These are phyloP conservation scores for Saturnispora hagleri DNA, from an alignment of 805 yeast genomes.

Conservation along the genomic window DNA sequence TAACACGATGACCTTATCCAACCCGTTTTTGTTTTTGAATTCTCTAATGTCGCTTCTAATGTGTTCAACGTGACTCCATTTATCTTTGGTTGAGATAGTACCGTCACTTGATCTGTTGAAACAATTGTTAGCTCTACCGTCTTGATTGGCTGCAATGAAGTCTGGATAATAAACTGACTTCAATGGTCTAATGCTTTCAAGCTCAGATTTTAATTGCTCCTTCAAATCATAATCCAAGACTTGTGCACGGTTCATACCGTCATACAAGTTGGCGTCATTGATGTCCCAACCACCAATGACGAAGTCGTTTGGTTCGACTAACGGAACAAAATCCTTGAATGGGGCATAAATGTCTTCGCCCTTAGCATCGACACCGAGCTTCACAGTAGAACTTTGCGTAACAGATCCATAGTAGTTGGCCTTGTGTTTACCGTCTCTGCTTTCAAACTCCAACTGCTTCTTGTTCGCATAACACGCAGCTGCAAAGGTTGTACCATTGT, in stretches of 20 bases:
- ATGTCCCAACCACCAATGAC: constrained; percentile 95
- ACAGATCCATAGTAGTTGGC: constrained; percentile 89
- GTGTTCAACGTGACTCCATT: constrained; percentile 85
- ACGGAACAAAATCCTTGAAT: constrained; percentile 79
- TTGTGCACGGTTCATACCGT: constrained; percentile 76
- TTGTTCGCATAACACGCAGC: constrained; percentile 83
- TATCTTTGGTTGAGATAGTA: constrained; percentile 44
- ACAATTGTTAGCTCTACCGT: constrained; percentile 83
- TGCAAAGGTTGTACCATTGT: constrained; percentile 87
- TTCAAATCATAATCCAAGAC: constrained; percentile 84
- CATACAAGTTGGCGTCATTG: constrained; percentile 55
- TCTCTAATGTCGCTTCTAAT: constrained; percentile 76
- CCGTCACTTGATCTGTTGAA: constrained; percentile 48
- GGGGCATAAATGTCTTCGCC: constrained; percentile 91
- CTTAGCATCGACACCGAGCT: constrained; percentile 72
- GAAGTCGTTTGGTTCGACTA: constrained; percentile 84
- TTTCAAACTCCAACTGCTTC: constrained; percentile 65
- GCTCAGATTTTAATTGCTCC: constrained; percentile 55
- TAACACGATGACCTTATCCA: constrained; percentile 82
- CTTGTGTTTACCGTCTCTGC: constrained; percentile 64
- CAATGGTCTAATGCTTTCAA: constrained; percentile 59
- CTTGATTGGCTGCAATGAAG: constrained; percentile 91
- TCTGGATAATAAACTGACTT: constrained; percentile 91
- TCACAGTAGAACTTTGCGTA: constrained; percentile 84
- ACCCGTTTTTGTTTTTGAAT: constrained; percentile 60